phyloP scores from a whole-genome alignment of 495 filamentous ascomycete species.

The Sphaerosporella brunnea region DNA sequence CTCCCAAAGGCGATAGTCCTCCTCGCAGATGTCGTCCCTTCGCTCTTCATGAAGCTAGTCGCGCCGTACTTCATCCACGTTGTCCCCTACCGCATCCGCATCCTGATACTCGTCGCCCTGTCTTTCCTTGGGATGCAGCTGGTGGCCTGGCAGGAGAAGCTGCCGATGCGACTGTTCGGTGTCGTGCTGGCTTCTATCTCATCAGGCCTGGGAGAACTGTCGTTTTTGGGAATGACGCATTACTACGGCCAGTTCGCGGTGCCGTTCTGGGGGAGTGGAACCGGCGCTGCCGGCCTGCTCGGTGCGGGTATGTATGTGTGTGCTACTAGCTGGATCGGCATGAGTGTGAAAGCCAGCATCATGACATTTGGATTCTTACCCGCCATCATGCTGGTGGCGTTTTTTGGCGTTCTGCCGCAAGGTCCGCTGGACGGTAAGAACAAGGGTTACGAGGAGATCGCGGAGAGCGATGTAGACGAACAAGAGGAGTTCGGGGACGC shows the following conservation, averaged over 20 bases:
- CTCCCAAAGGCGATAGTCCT: conserved; percentile 84
- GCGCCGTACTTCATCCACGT: conserved; percentile 86
- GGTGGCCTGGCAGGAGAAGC: conserved; percentile 55
- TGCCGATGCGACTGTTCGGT: conserved; percentile 59
- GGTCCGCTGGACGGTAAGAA: conserved; percentile 34
- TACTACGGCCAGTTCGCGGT: conserved; percentile 82
- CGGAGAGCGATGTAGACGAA: conserved; percentile 30
- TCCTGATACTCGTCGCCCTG: conserved; percentile 50
- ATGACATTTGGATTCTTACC: conserved; percentile 63
- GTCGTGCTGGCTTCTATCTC: conserved; percentile 71
- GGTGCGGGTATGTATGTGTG: conserved; percentile 77
- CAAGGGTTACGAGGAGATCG: conserved; percentile 25
- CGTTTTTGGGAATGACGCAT: conserved; percentile 79
- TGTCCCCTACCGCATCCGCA: conserved; percentile 59
- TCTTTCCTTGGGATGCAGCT: conserved; percentile 74
- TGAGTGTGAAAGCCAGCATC: conserved; percentile 52
- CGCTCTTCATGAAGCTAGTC: conserved; percentile 69
- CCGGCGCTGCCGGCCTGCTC: conserved; percentile 71
- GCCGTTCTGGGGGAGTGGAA: conserved; percentile 84
- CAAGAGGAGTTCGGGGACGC: conserved; percentile 18
- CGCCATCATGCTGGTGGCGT: conserved; percentile 62
- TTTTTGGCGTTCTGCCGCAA: conserved; percentile 60
- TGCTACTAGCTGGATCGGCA: conserved; percentile 57
- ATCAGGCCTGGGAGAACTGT: conserved; percentile 71
- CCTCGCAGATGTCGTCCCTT: conserved; percentile 78